Evolutionary conservation across 2,329 filamentous ascomycete species (phyloP), one percentile per base, ranked within the genome.

Genomic region (Ophiostoma perfectum): DNA sequence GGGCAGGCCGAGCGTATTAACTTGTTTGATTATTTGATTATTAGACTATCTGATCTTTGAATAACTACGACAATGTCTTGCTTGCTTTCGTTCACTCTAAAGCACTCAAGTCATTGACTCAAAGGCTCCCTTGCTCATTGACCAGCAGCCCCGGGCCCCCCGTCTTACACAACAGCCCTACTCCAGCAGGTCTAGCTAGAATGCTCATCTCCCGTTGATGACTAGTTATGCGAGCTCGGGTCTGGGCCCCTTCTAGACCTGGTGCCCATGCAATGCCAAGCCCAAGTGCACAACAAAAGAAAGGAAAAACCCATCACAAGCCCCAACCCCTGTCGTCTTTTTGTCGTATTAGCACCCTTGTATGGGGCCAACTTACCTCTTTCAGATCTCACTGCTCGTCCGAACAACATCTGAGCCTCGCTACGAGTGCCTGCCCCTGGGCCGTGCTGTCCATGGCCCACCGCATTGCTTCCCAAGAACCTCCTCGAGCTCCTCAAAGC

Each of bases 191-290:
- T 52, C 52, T 49, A 64, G 38, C 52, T 49, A 64, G 38, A n/a
- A 64, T 42, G 58, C 67, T 69, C 67, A 69, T 69, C 67, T 66
- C 67, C 67, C 58, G 67, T 14, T 69, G 67, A 66, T 69, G 64
- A 66, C 58, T 55, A 55, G 39, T 69, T 64, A 69, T 69, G 67
- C 67, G 66, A 41, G 58, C 49, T 16, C 65, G 27, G 38, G 65
- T 58, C 65, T 64, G 60, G 60, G 45, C 67, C 67, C 67, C 67
- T 68, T 68, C 66, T 68, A 39, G 60, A 68, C 63, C 41, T 27
- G 5, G 49, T 36, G n/a, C 27, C 49, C 49, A 27, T 55, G 49
- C n/a, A 55, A n/a, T 27, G 49, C 49, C 49, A 55, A 55, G 49
- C 49, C 49, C 49, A n/a, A 55, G n/a, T 27, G 49, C 49, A 18